phyloP scores from a whole-genome alignment of 345 rosid species.

The Salix koriyanagi region DNA sequence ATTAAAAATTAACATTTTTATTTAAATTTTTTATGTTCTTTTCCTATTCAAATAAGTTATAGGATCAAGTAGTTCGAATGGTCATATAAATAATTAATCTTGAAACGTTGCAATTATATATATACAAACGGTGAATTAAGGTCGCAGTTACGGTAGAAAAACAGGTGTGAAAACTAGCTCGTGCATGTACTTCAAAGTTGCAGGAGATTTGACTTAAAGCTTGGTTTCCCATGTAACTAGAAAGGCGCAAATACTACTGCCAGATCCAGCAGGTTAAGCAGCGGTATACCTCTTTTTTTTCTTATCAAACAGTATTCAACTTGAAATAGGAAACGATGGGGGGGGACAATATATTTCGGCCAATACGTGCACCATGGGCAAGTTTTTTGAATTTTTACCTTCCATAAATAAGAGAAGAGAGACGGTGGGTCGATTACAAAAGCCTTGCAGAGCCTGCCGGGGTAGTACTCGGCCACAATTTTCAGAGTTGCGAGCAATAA shows the following conservation, averaged over 20 bases:
- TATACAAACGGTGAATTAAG: not conserved
- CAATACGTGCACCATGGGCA: not conserved
- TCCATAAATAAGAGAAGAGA: conserved; percentile 83
- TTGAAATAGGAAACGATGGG: not conserved
- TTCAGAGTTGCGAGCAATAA: conserved; percentile 66
- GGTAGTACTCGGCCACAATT: conserved; percentile 72
- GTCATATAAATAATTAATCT: conserved; percentile 13
- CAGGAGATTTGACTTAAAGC: conserved; percentile 34
- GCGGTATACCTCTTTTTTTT: too few relatives aligned
- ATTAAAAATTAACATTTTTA: not conserved
- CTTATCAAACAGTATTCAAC: conserved; percentile 16
- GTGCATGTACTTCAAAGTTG: not conserved
- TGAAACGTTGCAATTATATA: not conserved
- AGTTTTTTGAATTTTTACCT: conserved; percentile 57
- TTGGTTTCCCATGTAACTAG: not conserved
- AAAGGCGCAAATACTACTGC: not conserved
- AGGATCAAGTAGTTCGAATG: not conserved
- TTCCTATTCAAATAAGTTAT: not conserved
- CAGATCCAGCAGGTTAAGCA: conserved; percentile 7
- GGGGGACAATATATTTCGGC: not conserved
- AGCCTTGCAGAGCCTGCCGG: conserved; percentile 70
- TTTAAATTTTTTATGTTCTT: too few relatives aligned
- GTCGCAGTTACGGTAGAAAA: conserved; percentile 15
- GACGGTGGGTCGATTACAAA: conserved; percentile 97
- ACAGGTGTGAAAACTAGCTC: not conserved